A percentile compares a stretch with the other conserved stretches of the same genome.
phyloP scores from a whole-genome alignment of 345 rosid species.

The Atalantia buxifolia region DNA sequence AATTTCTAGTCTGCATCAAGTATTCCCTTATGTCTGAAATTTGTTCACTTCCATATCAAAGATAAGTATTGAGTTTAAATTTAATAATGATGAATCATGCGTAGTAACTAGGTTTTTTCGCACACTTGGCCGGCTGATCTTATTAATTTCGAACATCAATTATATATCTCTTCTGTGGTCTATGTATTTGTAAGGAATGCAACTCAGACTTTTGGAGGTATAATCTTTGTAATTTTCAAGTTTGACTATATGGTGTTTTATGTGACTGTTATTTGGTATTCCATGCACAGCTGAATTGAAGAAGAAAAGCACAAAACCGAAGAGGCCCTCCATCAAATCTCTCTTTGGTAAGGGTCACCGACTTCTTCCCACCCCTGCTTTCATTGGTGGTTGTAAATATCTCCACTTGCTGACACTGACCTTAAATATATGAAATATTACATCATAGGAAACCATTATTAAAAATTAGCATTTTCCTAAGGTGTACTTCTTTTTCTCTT shows the following conservation, averaged over 20 bases:
- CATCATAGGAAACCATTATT: too few species aligned
- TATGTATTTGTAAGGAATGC: neutral
- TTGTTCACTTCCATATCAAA: neutral
- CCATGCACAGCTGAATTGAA: slow-evolving; percentile 65
- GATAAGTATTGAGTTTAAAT: neutral
- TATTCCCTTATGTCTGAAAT: neutral
- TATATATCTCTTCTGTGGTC: neutral
- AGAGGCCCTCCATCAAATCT: slow-evolving; percentile 90
- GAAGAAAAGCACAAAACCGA: slow-evolving; percentile 81
- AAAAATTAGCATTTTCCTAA: too few species aligned
- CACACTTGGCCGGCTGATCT: neutral
- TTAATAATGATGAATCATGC: neutral
- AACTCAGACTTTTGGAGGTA: neutral
- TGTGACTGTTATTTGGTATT: neutral
- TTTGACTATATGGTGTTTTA: neutral
- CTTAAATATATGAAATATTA: too few species aligned
- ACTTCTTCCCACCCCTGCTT: neutral
- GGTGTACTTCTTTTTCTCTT: neutral
- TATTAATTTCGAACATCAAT: slow-evolving; percentile 3
- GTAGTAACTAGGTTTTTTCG: neutral
- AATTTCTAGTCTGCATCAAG: neutral
- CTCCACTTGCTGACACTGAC: neutral
- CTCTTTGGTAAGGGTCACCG: slow-evolving; percentile 69
- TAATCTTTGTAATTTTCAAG: neutral
- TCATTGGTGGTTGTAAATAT: neutral